A percentile compares a stretch with the other conserved stretches of the same genome.
These are phyloP conservation scores for Linum trigynum DNA, from an alignment of 345 rosid genomes.

Conservation along the genomic window DNA sequence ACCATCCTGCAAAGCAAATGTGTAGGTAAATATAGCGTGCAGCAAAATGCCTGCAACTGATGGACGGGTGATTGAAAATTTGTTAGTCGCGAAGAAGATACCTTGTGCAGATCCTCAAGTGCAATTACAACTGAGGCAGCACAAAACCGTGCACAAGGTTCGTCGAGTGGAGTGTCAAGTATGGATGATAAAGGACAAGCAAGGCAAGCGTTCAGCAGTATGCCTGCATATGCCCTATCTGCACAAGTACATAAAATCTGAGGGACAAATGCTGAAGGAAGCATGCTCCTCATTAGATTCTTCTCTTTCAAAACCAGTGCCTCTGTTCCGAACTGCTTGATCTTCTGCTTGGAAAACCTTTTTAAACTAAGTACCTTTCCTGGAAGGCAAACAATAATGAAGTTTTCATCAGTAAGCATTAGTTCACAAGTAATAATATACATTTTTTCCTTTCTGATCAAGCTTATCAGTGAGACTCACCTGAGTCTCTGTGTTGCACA, in stretches of 20 bases:
- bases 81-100: conserved; percentile 15
- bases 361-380: conserved; percentile 62
- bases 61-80: conserved; percentile 4
- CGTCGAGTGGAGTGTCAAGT: conserved; percentile 66
- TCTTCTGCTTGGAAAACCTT: conserved; percentile 75
- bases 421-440: background rate
- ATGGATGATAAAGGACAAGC: conserved; percentile 75
- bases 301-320: conserved; percentile 72
- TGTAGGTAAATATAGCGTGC: background rate
- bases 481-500: conserved; percentile 54
- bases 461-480: conserved; percentile 26
- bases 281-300: conserved; percentile 58
- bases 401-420: conserved; percentile 12
- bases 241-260: conserved; percentile 57
- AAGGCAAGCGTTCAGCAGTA: conserved; percentile 58
- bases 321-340: conserved; percentile 74
- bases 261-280: conserved; percentile 59
- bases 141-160: conserved; percentile 59
- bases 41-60: conserved; percentile 3
- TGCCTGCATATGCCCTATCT: conserved; percentile 56
- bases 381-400: conserved; percentile 22
- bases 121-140: conserved; percentile 68
- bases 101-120: conserved; percentile 76
- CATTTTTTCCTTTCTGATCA: background rate
- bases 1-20: conserved; percentile 46